Base-by-base conservation (phyloP, 768 basidiomycete species). In the Psilocybe azurescens region DNA sequence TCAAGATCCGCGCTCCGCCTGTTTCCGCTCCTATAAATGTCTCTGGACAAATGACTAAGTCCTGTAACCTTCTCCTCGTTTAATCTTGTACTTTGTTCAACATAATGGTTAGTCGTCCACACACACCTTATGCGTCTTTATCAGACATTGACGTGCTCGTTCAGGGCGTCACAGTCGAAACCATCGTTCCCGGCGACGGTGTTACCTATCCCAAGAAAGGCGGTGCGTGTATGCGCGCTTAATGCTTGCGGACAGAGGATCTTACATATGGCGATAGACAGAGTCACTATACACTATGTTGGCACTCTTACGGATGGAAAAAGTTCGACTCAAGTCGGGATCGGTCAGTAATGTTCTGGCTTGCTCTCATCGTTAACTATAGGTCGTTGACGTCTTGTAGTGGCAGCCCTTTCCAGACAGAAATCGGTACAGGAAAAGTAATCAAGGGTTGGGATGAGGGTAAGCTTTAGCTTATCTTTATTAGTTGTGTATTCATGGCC, bases 401-500 rank as follows among this genome's bases (percentile, higher is more conserved):
- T 41, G 78, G 80, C 0, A 1, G 3, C 0, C 85, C 91, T 1
- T 95, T 95, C 73, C 68, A 75, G 63, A 92, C 90, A 2, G 70
- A 85, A 71, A 94, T 94, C 63, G 92, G 94, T 48, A 79, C 87
- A 18, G 91, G 92, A 9, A 87, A 89, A 70, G 94, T 96, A 52
- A 95, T 96, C 76, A 89, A 81, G 70, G 92, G 94, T 30, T 95
- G 93, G 94, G 94, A 95, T 69, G 92, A 94, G 73, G 94, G 94
- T 89, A 66, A 67, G 82, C 75, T 38, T 29, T 7, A 55, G 30
- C 47, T 51, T 13, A 28, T 50, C n/a, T 28, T 13, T 9, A 38
- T 29, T 39, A 44, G n/a, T 9, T 18, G 32, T n/a, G 14, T 28
- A 36, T 36, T n/a, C 9, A 20, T 24, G 36, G 4, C 28, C 2